Base-by-base conservation (phyloP, 345 rosid genomes). In the Nasturtium officinale region DNA sequence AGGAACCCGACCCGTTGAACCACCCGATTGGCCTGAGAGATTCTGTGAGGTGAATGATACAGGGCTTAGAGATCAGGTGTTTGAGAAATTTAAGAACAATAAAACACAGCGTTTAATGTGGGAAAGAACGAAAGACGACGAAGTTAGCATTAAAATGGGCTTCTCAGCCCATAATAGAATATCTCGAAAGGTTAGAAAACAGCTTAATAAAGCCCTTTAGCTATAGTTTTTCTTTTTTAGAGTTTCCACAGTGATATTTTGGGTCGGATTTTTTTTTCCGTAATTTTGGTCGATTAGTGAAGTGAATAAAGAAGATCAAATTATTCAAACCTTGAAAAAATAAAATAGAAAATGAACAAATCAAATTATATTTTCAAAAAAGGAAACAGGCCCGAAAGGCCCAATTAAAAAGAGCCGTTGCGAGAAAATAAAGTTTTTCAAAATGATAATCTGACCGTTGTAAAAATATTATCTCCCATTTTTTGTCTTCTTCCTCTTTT, bases 11-110 rank as follows among this genome's bases (percentile, higher is more conserved):
- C 85, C 92, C 1, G 81, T 90, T 2, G 96, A 93, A 65, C 98
- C 98, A 15, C 75, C 78, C 0, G 90, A 93, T 77, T 93, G 98
- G 97, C 17, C 89, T 0, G 75, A 63, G 23, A 78, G 90, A 55
- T 93, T 93, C 74, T 93, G 98, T 64, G 94, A 93, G 72, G 85
- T 93, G 6, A 65, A 20, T 4, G 98, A 90, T 61, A 83, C 85
- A 0, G 90, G 89, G 37, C 84, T 93, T 9, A 90, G 82, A 77
- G 86, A 89, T 48, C 70, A 46, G 70, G 90, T 87, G 16, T 48
- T 89, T 77, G 65, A 65, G 9, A 77, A 17, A 8, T 87, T 83
- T 18, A 68, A 35, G 2, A 42, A 87, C 43, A 83, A 73, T 3
- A 5, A 33, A 32, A 85, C 84, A 12, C 72, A 55, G 11, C 75